Evolutionary conservation across 306 rosid species (phyloP), one percentile per base, ranked within the genome.

Genomic region (Rosa rugosa): DNA sequence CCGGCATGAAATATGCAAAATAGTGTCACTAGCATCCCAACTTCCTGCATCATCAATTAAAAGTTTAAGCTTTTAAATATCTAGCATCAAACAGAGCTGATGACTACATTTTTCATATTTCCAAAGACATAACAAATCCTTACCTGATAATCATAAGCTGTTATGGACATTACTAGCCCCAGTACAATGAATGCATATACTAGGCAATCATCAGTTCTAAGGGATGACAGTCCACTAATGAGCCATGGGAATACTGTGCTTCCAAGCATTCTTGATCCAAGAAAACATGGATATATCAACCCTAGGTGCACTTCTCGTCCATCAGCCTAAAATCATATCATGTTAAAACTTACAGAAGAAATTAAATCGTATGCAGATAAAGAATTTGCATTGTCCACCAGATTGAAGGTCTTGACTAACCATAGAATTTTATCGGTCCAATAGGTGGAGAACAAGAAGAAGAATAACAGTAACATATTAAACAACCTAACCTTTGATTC

Each of bases 111-210:
- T 77, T 62, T 72, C 36, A 66, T 69, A 79, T 66, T 54, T 56
- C 44, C 25, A 71, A 53, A 75, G 66, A 50, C 60, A 72, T 1
- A 64, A 75, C n/a, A 53, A 25, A 80, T 73, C 57, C 23, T 64
- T 74, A 90, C 99, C 99, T 91, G 98, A 83, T 95, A 95, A 86
- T 95, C 96, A 83, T 91, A 91, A 62, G 97, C 97, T 51, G 84
- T 86, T 46, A 93, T 78, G 25, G 87, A 91, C 78, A 93, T 74
- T 78, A 89, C 87, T 71, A 91, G 57, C 70, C 97, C 99, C 79
- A 87, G 66, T 73, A 81, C 36, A 72, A 81, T 46, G 77, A 90
- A 95, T 63, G 88, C 88, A 80, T 79, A 90, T 64, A 82, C 86
- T 64, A 93, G 85, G 87, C 85, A 91, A 82, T 93, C 94, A 87